Conservation (phyloP, 1,284 basidiomycete genomes). For the Neonothopanus nambi region DNA sequence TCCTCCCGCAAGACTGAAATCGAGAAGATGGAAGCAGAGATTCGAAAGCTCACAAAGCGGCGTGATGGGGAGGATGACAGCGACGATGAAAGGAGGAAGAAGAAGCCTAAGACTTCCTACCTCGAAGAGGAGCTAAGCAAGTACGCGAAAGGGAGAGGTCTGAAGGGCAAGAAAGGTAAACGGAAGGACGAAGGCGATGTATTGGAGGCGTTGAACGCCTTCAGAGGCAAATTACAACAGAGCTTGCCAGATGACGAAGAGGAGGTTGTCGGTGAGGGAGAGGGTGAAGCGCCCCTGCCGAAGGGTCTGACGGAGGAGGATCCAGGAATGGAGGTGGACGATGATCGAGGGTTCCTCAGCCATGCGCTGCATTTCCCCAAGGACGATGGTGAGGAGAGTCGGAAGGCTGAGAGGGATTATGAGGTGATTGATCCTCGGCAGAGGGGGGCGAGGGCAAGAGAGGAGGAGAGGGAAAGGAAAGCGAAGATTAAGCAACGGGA, state of each 20-base stretch:
- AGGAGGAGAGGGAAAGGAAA: conserved; percentile 73
- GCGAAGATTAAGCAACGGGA: conserved; percentile 5
- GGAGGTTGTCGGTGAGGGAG: conserved; percentile 35
- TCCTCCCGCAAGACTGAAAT: conserved; percentile 80
- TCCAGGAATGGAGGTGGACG: conserved; percentile 75
- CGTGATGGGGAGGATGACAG: conserved; percentile 58
- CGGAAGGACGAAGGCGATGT: conserved; percentile 78
- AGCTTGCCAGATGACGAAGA: conserved; percentile 38
- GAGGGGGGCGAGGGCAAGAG: conserved; percentile 65
- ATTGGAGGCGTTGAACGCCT: conserved; percentile 69
- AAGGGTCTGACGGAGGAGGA: conserved; percentile 38
- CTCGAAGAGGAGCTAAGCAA: conserved; percentile 80
- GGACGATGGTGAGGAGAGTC: conserved; percentile 72
- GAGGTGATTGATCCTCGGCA: conserved; percentile 84
- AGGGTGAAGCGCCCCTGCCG: conserved; percentile 28
- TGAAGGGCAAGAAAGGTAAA: conserved; percentile 61
- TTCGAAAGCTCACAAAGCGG: conserved; percentile 69
- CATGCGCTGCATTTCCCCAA: conserved; percentile 80
- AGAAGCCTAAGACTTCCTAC: conserved; percentile 66
- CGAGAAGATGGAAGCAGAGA: conserved; percentile 84
- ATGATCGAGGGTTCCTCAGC: conserved; percentile 77
- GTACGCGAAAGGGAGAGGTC: conserved; percentile 67
- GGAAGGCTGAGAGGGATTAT: conserved; percentile 86
- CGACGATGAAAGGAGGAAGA: conserved; percentile 66
- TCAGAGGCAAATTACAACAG: conserved; percentile 68